These are phyloP conservation scores for Trametes pubescens DNA, from an alignment of 1,284 basidiomycete species.

Conservation along the genomic window DNA sequence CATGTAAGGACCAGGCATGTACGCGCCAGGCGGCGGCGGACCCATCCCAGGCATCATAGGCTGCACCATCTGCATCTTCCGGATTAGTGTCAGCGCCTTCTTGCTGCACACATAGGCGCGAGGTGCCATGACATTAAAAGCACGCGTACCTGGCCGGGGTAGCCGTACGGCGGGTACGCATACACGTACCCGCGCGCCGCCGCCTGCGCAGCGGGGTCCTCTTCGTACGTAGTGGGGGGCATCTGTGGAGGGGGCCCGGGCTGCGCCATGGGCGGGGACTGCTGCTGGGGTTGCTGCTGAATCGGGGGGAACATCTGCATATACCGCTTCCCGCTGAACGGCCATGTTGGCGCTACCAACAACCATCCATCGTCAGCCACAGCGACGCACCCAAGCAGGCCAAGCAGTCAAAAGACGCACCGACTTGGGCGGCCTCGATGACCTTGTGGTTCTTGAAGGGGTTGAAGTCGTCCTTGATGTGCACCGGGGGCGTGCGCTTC, in stretches of 20 bases:
- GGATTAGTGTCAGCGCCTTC: constrained; percentile 10
- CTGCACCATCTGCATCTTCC: constrained; percentile 43
- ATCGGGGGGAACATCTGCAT: constrained; percentile 76
- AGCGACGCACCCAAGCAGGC: neutral
- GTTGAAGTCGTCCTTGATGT: constrained; percentile 94
- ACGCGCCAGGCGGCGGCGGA: constrained; percentile 77
- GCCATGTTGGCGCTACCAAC: constrained; percentile 77
- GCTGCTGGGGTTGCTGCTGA: constrained; percentile 58
- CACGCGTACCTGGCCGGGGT: constrained; percentile 69
- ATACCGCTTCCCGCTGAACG: constrained; percentile 89
- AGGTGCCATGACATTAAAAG: constrained; percentile 29
- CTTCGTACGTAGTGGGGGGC: constrained; percentile 77
- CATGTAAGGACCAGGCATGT: constrained; percentile 79
- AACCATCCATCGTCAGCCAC: constrained; percentile 11
- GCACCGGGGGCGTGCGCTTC: constrained; percentile 76
- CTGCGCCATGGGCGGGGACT: constrained; percentile 70
- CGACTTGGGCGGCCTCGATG: constrained; percentile 72
- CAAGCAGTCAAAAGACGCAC: constrained; percentile 53
- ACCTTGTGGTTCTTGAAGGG: constrained; percentile 91
- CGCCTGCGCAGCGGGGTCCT: constrained; percentile 66
- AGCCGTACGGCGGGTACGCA: constrained; percentile 72
- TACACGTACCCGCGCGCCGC: constrained; percentile 73
- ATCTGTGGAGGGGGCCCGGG: constrained; percentile 73
- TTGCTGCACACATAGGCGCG: neutral
- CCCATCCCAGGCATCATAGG: constrained; percentile 85